Base-by-base conservation (phyloP, 352 stramenopile genomes). In the Phytophthora cactorum region DNA sequence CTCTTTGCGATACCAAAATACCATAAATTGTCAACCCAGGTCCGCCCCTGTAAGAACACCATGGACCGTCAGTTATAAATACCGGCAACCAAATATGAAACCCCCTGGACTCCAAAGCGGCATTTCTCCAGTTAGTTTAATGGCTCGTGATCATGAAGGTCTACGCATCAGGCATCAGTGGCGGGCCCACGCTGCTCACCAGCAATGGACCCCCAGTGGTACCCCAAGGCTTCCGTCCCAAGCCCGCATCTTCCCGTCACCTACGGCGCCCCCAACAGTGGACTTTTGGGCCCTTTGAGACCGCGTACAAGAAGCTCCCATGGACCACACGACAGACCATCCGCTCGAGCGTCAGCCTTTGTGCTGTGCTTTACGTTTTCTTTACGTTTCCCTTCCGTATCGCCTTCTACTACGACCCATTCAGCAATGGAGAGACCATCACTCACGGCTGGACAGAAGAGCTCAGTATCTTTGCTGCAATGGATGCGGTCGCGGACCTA, bases 391-490 rank as follows among this genome's bases (percentile, higher is more conserved):
- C 66, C 0, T 70, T 70, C 32, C 66, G 66, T 8, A 59, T 70
- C 25, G 66, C 60, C 4, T 74, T 70, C 29, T 70, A 74, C 55
- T 74, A 70, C 25, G 49, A 66, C 22, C 66, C 65, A 0, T 72
- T 55, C 5, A 7, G 29, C 7, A 17, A 15, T 5, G 27, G 15
- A n/a, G 12, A 22, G 14, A 34, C 22, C 25, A 52, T 4, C 3
- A 53, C 2, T 57, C 36, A 56, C 25, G 25, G 25, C 3, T 74
- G 66, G 66, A 70, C 66, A 2, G 9, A 41, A 14, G 66, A 62
- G 36, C 61, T 74, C 11, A 66, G n/a, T 25, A 7, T 55, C 4
- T 74, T 49, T 31, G 36, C 44, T 1, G 43, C 29, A 1, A 22
- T 70, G 61, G 66, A 74, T 46, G 50, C 27, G 0, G 27, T 66